A percentile compares a stretch with the other conserved stretches of the same genome.
Evolutionary conservation across 225 moss, liverwort and hornwort genomes (phyloP).

Genomic region (Pseudisothecium myosuroides): DNA sequence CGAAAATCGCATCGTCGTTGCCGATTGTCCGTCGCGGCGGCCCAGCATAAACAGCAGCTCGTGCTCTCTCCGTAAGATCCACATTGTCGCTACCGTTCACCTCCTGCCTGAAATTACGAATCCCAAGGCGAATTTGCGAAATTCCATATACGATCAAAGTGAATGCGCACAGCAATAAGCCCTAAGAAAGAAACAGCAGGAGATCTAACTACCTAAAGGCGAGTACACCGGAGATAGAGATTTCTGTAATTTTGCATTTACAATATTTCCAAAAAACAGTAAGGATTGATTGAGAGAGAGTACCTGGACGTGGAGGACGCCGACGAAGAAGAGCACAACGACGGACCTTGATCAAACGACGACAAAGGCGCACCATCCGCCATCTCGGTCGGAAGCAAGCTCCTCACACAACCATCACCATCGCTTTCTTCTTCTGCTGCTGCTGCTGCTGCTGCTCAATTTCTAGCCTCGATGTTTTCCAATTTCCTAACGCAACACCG

Average conservation of each 20-base stretch:
- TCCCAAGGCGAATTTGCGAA: neutral
- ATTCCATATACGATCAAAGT: neutral
- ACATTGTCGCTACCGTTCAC: constrained; percentile 14
- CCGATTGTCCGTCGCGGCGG: constrained; percentile 70
- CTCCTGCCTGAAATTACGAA: constrained; percentile 26
- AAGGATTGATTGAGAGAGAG: neutral
- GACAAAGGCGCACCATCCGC: constrained; percentile 1
- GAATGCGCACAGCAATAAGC: neutral
- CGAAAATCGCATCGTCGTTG: constrained; percentile 73
- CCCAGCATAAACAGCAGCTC: constrained; percentile 60
- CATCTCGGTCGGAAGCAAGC: neutral
- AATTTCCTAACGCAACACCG: neutral
- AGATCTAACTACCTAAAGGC: neutral
- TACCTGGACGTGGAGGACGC: constrained; percentile 19
- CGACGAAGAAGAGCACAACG: neutral
- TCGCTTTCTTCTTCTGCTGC: neutral
- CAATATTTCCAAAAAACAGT: neutral
- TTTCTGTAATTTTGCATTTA: neutral
- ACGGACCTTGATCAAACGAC: neutral
- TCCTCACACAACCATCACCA: neutral
- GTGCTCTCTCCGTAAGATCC: constrained; percentile 50
- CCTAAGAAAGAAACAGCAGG: neutral
- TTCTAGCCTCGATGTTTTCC: neutral
- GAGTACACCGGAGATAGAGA: neutral
- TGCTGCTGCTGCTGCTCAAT: neutral